A percentile compares a stretch with the other conserved stretches of the same genome.
These are phyloP conservation scores for Solanum appendiculatum DNA, from an alignment of 257 asterid genomes.

Conservation along the genomic window DNA sequence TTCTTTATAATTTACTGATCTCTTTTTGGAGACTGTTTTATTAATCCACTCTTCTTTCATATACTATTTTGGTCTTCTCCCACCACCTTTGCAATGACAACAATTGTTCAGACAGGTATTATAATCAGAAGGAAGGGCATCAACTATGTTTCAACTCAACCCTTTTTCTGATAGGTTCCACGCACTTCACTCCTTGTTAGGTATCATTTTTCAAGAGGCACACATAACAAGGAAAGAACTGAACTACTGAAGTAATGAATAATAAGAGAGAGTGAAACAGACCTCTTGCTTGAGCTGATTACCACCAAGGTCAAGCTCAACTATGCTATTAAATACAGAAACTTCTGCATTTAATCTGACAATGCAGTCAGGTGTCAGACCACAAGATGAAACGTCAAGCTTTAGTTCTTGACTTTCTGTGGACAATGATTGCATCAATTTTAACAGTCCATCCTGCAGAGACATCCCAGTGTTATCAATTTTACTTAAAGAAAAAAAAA, in stretches of 20 bases:
- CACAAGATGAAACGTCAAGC: conserved; percentile 76
- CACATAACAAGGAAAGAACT: neutral
- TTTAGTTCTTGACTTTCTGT: conserved; percentile 57
- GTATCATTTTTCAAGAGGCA: neutral
- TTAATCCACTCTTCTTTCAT: neutral
- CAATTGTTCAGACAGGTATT: neutral
- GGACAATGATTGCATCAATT: conserved; percentile 59
- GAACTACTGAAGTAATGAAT: neutral
- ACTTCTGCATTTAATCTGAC: conserved; percentile 40
- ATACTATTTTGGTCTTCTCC: neutral
- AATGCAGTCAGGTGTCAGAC: conserved; percentile 42
- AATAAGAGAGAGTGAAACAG: conserved; percentile 9
- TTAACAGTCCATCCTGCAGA: conserved; percentile 72
- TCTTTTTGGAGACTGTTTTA: neutral
- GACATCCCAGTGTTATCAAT: neutral
- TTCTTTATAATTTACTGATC: neutral
- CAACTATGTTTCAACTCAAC: neutral
- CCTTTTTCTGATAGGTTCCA: neutral
- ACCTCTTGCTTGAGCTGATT: conserved; percentile 78
- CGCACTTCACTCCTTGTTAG: neutral
- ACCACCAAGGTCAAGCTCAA: conserved; percentile 83
- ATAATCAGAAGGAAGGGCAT: neutral
- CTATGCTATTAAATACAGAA: conserved; percentile 36
- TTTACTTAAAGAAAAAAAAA: neutral
- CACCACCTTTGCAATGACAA: neutral